Base-by-base conservation (phyloP, 106 monocot species). In the Phalaenopsis equestris region DNA sequence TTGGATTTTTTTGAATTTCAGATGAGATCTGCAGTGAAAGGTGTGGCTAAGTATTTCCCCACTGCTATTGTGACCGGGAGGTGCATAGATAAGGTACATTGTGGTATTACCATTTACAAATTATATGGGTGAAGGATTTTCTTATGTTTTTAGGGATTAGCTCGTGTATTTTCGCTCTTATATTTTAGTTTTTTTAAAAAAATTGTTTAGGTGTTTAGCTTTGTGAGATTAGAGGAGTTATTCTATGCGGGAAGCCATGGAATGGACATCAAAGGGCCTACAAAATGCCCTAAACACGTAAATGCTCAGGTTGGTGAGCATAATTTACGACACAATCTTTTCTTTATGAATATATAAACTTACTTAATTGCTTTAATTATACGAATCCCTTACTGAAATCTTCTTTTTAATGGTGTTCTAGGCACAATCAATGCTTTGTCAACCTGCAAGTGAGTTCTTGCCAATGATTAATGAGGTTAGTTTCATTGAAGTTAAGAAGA, bases 181-280 rank as follows among this genome's bases (percentile, higher is more conserved):
- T 61, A 21, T n/a, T 61, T 1, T 0, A n/a, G n/a, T n/a, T 61
- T 4, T 8, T 61, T 61, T 23, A 5, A 30, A 30, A 30, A 30
- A 30, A 30, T 4, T 58, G 56, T 6, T 17, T 8, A 78, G 73
- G 42, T 55, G 30, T 76, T 76, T 30, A 18, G 30, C 76, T 94
- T 94, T 68, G 93, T 94, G 19, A 17, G 80, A 47, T 67, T 94
- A 18, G 78, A 67, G 19, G 93, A 94, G 86, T 72, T 94, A 61
- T 94, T 89, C 89, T 94, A 94, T 70, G 93, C 93, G 3, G 93
- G 93, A 8, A 94, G 93, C 84, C 93, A 94, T 78, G 93, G 93
- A 3, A 94, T 94, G 93, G 93, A 94, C 84, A 94, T 94, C 73
- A 82, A 86, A 89, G 93, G 87, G 2, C 93, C 93, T 43, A 81